phyloP scores from a whole-genome alignment of 768 basidiomycete genomes.

The Hericium erinaceus region DNA sequence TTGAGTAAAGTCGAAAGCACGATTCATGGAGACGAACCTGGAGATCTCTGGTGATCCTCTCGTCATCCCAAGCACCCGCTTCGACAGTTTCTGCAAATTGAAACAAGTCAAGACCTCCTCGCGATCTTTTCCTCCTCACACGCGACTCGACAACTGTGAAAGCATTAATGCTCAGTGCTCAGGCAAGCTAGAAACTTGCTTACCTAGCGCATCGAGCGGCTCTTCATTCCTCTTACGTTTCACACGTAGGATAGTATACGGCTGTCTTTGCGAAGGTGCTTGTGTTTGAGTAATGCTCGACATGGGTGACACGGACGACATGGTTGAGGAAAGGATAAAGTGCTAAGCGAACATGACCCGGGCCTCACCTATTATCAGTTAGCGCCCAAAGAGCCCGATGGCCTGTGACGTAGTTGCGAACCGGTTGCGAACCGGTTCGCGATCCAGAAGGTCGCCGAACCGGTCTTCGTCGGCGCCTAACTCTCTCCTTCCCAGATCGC shows the following conservation, averaged over 20 bases:
- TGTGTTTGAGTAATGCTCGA: too few relatives aligned
- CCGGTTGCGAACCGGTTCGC: too few relatives aligned
- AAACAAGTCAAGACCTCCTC: constrained; percentile 50
- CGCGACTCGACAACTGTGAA: constrained; percentile 53
- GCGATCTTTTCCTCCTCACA: constrained; percentile 52
- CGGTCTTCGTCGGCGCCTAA: too few relatives aligned
- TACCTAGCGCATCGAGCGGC: constrained; percentile 74
- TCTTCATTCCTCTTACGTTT: constrained; percentile 79
- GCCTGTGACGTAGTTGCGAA: too few relatives aligned
- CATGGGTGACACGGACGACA: too few relatives aligned
- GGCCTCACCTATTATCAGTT: too few relatives aligned
- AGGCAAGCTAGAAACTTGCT: constrained; percentile 9
- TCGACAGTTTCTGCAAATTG: constrained; percentile 80
- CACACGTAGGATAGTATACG: constrained; percentile 70
- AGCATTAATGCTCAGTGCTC: not conserved
- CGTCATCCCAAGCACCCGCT: constrained; percentile 56
- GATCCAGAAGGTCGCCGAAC: too few relatives aligned
- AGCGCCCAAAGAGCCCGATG: too few relatives aligned
- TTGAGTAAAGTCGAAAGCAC: not conserved
- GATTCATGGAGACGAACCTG: constrained; percentile 38
- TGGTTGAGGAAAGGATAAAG: too few relatives aligned
- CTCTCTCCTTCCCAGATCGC: too few relatives aligned
- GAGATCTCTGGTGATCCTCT: constrained; percentile 43
- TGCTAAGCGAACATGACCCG: too few relatives aligned
- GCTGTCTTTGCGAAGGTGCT: constrained; percentile 16